These are phyloP conservation scores for Nepenthes mirabilis DNA, from an alignment of 148 eudicot genomes.

Conservation along the genomic window DNA sequence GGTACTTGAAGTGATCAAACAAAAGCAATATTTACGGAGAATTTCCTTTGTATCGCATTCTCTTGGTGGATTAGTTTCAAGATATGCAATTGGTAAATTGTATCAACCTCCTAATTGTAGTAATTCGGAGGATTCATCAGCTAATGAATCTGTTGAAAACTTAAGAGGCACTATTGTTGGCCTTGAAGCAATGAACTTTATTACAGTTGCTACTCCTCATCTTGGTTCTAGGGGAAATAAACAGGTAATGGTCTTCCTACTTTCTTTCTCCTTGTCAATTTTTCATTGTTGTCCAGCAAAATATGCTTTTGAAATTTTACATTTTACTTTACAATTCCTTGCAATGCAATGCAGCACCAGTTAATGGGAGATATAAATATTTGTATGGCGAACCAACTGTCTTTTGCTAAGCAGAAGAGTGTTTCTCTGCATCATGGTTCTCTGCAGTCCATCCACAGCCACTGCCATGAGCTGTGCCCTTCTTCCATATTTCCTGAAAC, in stretches of 20 bases:
- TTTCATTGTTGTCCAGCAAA: too few species aligned
- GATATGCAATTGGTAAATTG: constrained; percentile 79
- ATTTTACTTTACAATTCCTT: too few species aligned
- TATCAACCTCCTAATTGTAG: constrained; percentile 31
- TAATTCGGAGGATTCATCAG: constrained; percentile 14
- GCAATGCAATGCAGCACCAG: too few species aligned
- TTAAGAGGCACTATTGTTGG: constrained; percentile 65
- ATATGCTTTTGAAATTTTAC: too few species aligned
- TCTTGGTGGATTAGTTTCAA: constrained; percentile 91
- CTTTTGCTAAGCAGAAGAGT: too few species aligned
- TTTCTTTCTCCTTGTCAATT: neutral
- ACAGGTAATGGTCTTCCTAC: constrained; percentile 35
- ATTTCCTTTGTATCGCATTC: constrained; percentile 96
- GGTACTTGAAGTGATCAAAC: constrained; percentile 66
- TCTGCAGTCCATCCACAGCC: too few species aligned
- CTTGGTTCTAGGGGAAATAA: constrained; percentile 96
- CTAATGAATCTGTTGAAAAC: constrained; percentile 21
- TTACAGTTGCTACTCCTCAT: constrained; percentile 96
- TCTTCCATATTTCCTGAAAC: too few species aligned
- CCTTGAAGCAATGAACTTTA: constrained; percentile 76
- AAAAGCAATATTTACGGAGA: constrained; percentile 47
- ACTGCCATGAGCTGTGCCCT: too few species aligned
- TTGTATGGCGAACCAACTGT: too few species aligned
- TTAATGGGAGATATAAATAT: too few species aligned
- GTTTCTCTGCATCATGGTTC: too few species aligned